Base-by-base conservation (phyloP, 441 rosid species). In the Eruca vesicaria region DNA sequence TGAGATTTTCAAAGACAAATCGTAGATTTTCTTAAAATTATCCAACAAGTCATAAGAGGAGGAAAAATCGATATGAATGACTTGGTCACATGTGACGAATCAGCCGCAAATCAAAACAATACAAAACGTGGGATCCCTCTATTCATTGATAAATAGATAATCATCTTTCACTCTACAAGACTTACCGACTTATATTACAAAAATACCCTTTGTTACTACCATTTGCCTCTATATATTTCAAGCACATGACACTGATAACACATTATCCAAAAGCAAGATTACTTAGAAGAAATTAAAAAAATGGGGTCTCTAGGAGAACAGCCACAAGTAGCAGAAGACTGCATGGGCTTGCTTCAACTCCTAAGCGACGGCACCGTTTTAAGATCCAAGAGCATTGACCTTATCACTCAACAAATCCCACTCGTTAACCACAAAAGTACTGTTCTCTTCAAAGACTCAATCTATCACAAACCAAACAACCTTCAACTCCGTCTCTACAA, bases 401-500 rank as follows among this genome's bases (percentile, higher is more conserved):
- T 85, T 71, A 68, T 75, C 57, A 23, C 81, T 28, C 83, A 87
- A n/a, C 43, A 74, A 36, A 53, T 82, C 32, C 66, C 82, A 11
- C 83, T 88, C 57, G 32, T 20, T 10, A 78, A 85, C 52, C 74
- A 62, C 66, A 32, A 70, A 23, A 80, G 11, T 16, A 48, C 90
- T 15, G 80, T 88, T 78, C 57, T 82, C 74, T 84, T 78, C 85
- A 83, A 86, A 74, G 98, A 93, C 72, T 78, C 28, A 8, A 73
- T 89, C 72, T 93, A 72, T 58, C 83, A 91, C 89, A 71, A 79
- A 57, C 71, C 45, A 8, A 80, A 81, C 69, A 62, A 79, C 63
- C 96, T 93, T 76, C 76, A 80, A 61, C 97, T 93, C 75, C 97
- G 98, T 75, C 81, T 93, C 61, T 93, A 91, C 83, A 88, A 84